These are phyloP conservation scores for Leccinellum rugosiceps DNA, from an alignment of 768 basidiomycete genomes.

Conservation along the genomic window DNA sequence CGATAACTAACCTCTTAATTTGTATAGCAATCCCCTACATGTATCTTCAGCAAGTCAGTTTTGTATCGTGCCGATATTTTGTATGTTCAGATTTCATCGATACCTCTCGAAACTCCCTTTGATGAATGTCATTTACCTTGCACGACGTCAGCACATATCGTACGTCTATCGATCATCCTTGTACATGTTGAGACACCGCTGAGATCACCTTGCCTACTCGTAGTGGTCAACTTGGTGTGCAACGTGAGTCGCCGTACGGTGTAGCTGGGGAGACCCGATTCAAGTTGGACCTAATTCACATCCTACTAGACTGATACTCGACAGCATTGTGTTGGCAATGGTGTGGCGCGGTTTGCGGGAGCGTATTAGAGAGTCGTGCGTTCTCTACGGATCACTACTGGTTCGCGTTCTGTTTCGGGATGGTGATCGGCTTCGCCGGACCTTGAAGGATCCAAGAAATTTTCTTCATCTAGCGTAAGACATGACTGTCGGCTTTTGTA, in stretches of 20 bases:
- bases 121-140: neutral
- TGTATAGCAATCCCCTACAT: neutral
- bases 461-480: conserved; percentile 2
- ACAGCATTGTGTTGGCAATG: conserved; percentile 5
- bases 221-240: conserved; percentile 10
- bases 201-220: neutral
- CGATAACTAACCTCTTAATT: neutral
- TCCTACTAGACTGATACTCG: conserved; percentile 4
- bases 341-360: conserved; percentile 1
- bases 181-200: neutral
- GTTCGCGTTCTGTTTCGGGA: conserved; percentile 5
- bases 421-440: neutral
- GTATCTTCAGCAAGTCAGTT: neutral
- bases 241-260: neutral
- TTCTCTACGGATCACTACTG: neutral
- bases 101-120: neutral
- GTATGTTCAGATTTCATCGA: neutral
- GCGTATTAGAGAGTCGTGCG: neutral
- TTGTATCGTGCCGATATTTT: neutral
- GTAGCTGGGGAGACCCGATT: neutral
- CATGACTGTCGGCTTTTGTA: neutral
- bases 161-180: neutral
- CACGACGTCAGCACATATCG: neutral
- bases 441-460: conserved; percentile 9
- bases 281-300: neutral